Conservation (phyloP, 169 alveolate species). For the Perkinsus marinus region DNA sequence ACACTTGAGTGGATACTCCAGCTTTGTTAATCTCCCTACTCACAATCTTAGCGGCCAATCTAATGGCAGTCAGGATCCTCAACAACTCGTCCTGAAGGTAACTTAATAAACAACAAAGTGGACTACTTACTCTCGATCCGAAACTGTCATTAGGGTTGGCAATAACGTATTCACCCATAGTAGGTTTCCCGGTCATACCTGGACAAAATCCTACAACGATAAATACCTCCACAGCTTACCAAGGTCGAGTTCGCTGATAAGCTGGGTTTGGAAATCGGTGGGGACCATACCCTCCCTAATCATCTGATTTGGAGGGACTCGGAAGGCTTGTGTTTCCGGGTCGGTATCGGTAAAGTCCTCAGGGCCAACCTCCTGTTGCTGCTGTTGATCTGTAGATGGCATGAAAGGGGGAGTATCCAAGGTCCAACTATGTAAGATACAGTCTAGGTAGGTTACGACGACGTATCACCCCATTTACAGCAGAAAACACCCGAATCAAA, state of each 20-base stretch:
- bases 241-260: background rate
- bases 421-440: background rate
- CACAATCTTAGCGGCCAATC: conserved; percentile 32
- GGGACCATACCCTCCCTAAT: background rate
- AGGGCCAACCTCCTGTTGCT: background rate
- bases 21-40: conserved; percentile 30
- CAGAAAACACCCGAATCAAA: no score
- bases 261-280: background rate
- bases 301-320: background rate
- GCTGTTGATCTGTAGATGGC: no score
- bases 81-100: background rate
- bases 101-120: background rate
- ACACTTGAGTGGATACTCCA: conserved; percentile 3
- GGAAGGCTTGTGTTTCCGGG: background rate
- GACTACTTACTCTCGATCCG: background rate
- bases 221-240: background rate
- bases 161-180: background rate
- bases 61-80: conserved; percentile 25
- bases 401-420: background rate
- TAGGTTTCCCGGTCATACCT: background rate
- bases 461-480: no score
- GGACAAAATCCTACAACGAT: background rate
- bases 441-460: background rate
- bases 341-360: background rate
- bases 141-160: background rate